These are phyloP conservation scores for Pittosporum tobira DNA, from an alignment of 129 eudicot genomes.

Conservation along the genomic window DNA sequence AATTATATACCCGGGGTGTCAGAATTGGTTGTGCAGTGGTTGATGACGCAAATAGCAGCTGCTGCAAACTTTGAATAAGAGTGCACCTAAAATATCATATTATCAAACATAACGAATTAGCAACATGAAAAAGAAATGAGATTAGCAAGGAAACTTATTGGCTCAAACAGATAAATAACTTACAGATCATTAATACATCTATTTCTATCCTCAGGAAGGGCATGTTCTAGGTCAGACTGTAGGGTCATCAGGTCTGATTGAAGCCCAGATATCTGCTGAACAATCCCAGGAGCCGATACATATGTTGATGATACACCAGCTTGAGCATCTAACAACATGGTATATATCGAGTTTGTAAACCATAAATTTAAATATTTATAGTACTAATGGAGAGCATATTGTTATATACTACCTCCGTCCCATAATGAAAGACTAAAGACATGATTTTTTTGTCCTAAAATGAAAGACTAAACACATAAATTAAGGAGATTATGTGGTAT, in stretches of 20 bases:
- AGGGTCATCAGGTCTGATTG: conserved; percentile 72
- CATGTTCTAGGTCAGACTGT: conserved; percentile 84
- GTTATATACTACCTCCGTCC: too few species aligned
- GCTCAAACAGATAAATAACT: conserved; percentile 27
- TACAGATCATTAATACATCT: conserved; percentile 94
- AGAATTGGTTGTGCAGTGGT: conserved; percentile 94
- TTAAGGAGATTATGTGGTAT: too few species aligned
- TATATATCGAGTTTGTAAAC: background rate
- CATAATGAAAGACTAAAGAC: too few species aligned
- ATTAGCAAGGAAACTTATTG: too few species aligned
- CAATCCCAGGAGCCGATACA: conserved; percentile 92
- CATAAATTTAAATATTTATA: too few species aligned
- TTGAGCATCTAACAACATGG: conserved; percentile 55
- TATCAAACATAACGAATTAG: conserved; percentile 7
- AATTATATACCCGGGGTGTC: conserved; percentile 66
- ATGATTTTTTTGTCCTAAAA: too few species aligned
- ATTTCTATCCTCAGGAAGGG: conserved; percentile 89
- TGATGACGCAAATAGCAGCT: conserved; percentile 86
- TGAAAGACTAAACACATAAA: too few species aligned
- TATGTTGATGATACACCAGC: conserved; percentile 79
- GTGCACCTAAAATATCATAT: conserved; percentile 54
- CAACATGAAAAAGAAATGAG: too few species aligned
- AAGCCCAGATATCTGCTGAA: conserved; percentile 85
- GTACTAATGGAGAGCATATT: too few species aligned
- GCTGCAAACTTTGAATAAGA: conserved; percentile 90